Evolutionary conservation across 768 basidiomycete species (phyloP), one percentile per base, ranked within the genome.

Genomic region (Tylopilus sp.): DNA sequence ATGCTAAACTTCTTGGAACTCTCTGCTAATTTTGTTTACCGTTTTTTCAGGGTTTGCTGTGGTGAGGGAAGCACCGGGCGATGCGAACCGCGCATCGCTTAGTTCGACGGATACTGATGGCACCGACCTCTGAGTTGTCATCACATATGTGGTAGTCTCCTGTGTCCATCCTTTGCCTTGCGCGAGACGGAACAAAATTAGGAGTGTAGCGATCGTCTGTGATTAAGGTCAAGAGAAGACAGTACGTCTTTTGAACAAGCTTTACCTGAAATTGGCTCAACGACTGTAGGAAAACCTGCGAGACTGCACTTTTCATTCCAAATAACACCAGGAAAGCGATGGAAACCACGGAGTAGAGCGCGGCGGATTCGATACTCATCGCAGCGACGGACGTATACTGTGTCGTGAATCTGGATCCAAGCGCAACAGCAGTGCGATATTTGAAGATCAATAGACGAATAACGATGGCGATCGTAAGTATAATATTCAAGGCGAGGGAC

Each of bases 361-460:
- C 58, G 3, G 70, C 71, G 1, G 69, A 71, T 56, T 75, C 74
- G 43, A 76, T 45, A 25, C 71, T 34, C 59, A 76, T 72, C 6
- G 73, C 61, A 11, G 63, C 64, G 14, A 73, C 48, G 3, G 63
- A 67, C 4, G 68, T 63, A 45, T 75, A 75, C 16, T 63, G 59
- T 9, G 36, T 37, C 9, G 63, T 59, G 25, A 64, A 50, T 29
- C 43, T 50, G 13, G 45, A 22, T n/a, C 71, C 71, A 1, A 76
- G 43, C 2, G 49, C 48, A 2, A 26, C 21, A 6, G 38, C 17
- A 2, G 54, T 31, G 10, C 31, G 51, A 33, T 55, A 38, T n/a
- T 68, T 65, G 17, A 60, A 53, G 26, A 30, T n/a, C 8, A 70
- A 45, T 3, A 76, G 44, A 5, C 72, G 70, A 6, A 50, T 25